Percentiles rank a stretch among this genome's conserved stretches.
These are phyloP conservation scores for Mercurialis annua DNA, from an alignment of 345 rosid genomes.

Conservation along the genomic window DNA sequence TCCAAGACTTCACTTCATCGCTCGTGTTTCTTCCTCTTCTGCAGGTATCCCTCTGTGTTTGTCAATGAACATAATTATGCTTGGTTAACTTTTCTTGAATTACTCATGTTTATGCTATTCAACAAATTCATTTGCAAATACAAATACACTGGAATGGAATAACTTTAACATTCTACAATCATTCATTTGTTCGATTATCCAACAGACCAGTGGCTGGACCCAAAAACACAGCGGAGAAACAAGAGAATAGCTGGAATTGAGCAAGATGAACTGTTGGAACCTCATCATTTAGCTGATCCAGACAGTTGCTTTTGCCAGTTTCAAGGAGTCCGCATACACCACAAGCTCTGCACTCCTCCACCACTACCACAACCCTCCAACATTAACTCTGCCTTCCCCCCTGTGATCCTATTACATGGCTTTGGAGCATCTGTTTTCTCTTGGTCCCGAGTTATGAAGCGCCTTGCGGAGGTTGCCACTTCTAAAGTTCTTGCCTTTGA, in stretches of 20 bases:
- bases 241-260: constrained; percentile 54
- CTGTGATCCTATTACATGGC: constrained; percentile 78
- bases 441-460: constrained; percentile 76
- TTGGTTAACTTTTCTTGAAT: too few species aligned
- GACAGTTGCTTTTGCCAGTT: constrained; percentile 92
- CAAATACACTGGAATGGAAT: too few species aligned
- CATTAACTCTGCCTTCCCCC: constrained; percentile 24
- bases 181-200: too few species aligned
- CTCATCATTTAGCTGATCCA: constrained; percentile 65
- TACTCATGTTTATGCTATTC: too few species aligned
- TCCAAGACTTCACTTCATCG: too few species aligned
- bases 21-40: too few species aligned
- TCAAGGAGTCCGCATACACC: constrained; percentile 68
- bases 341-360: constrained; percentile 53
- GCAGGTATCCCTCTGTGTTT: too few species aligned
- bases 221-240: constrained; percentile 29
- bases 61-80: too few species aligned
- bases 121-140: too few species aligned
- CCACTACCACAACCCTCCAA: constrained; percentile 24
- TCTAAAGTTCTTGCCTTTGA: constrained; percentile 86
- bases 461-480: constrained; percentile 48
- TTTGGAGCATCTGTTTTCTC: constrained; percentile 95
- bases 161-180: too few species aligned
- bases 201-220: constrained; percentile 51
- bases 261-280: constrained; percentile 68